Conservation (phyloP, 371 early-diverging fungal genomes). For the Haplosporangium sp. region DNA sequence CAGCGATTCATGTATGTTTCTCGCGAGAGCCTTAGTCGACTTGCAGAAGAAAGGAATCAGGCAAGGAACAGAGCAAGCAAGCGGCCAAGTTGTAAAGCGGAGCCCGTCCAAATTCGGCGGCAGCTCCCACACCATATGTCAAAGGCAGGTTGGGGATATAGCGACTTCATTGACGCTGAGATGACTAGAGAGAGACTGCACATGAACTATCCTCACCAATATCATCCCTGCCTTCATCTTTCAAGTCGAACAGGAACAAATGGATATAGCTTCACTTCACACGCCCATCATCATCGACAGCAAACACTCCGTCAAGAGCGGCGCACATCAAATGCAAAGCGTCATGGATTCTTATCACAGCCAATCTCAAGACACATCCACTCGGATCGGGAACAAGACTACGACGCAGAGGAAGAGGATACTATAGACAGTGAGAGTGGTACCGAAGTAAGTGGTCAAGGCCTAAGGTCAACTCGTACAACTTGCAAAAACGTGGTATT, state of each 20-base stretch:
- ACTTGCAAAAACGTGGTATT: not conserved
- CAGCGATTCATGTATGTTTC: conserved; percentile 21
- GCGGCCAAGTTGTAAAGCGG: not conserved
- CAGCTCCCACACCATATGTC: not conserved
- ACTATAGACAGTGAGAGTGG: conserved; percentile 17
- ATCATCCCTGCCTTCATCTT: conserved; percentile 4
- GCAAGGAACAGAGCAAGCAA: conserved; percentile 16
- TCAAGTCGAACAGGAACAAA: too few species aligned
- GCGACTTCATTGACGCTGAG: conserved; percentile 2
- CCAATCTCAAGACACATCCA: not conserved
- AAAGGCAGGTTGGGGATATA: not conserved
- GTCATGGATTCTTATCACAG: not conserved
- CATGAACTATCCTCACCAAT: conserved; percentile 5
- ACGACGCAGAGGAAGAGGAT: conserved; percentile 22
- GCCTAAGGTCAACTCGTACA: not conserved
- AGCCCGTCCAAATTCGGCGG: not conserved
- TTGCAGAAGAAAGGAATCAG: conserved; percentile 19
- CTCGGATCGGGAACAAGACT: conserved; percentile 11
- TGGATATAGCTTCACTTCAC: not conserved
- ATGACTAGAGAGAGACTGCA: not conserved
- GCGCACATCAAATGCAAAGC: not conserved
- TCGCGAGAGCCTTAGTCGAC: conserved; percentile 10
- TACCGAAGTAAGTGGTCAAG: not conserved
- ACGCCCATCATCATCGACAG: not conserved
- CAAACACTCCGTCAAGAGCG: conserved; percentile 3